These are phyloP conservation scores for Neonectria faginata DNA, from an alignment of 2,329 filamentous ascomycete species.

Conservation along the genomic window DNA sequence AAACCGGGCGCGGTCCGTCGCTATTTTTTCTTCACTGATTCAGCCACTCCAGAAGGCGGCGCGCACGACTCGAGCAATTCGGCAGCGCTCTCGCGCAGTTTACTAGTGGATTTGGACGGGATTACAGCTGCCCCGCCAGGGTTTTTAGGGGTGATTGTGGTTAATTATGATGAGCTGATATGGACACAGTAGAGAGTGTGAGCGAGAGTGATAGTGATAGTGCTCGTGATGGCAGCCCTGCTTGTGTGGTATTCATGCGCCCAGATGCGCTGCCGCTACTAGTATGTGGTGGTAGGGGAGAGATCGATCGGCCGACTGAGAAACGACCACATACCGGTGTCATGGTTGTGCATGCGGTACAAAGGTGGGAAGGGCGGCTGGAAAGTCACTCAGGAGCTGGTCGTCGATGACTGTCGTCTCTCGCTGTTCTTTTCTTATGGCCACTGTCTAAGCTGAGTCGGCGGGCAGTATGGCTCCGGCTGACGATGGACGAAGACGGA, in stretches of 20 bases:
- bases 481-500: conserved; percentile 4
- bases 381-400: neutral
- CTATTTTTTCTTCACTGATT: conserved; percentile 37
- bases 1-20: conserved; percentile 30
- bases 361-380: neutral
- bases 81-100: conserved; percentile 33
- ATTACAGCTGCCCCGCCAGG: neutral
- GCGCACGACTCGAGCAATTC: conserved; percentile 37
- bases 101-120: conserved; percentile 31
- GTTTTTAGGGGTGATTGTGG: conserved; percentile 14
- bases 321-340: conserved; percentile 24
- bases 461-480: neutral
- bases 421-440: neutral
- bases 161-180: neutral
- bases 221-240: neutral
- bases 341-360: conserved; percentile 12
- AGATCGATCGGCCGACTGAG: conserved; percentile 44
- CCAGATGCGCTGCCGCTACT: neutral
- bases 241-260: conserved; percentile 4
- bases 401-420: neutral
- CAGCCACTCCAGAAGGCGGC: conserved; percentile 39
- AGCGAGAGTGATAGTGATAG: no score
- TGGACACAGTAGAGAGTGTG: neutral
- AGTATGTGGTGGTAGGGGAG: conserved; percentile 24
- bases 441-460: neutral